These are phyloP conservation scores for Trametes elegans DNA, from an alignment of 768 basidiomycete genomes.

Conservation along the genomic window DNA sequence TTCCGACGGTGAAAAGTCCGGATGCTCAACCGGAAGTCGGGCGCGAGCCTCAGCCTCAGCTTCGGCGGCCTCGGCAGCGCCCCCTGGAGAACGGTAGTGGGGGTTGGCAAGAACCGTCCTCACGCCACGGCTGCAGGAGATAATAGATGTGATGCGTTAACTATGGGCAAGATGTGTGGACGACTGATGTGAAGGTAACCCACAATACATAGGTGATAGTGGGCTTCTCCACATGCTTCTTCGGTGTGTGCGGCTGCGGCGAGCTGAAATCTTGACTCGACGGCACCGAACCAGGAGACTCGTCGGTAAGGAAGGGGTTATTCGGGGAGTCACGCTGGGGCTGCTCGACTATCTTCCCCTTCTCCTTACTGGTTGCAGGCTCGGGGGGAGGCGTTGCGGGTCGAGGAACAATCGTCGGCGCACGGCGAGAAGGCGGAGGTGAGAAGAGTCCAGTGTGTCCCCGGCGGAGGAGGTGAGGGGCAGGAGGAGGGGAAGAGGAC, in stretches of 20 bases:
- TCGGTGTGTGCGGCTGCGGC: constrained; percentile 38
- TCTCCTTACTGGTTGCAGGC: constrained; percentile 38
- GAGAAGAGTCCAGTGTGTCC: constrained; percentile 45
- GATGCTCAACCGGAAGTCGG: constrained; percentile 56
- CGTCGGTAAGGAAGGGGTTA: constrained; percentile 62
- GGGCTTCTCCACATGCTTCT: constrained; percentile 49
- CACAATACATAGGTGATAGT: constrained; percentile 75
- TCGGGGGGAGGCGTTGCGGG: constrained; percentile 23
- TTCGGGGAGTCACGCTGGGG: constrained; percentile 62
- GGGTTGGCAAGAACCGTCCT: constrained; percentile 64
- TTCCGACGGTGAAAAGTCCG: constrained; percentile 60
- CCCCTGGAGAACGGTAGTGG: constrained; percentile 43
- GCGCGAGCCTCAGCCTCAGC: constrained; percentile 48
- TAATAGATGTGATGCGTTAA: constrained; percentile 1
- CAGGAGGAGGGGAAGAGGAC: constrained; percentile 28
- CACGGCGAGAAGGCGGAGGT: constrained; percentile 64
- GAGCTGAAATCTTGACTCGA: constrained; percentile 27
- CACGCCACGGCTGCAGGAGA: constrained; percentile 56
- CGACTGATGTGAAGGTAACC: constrained; percentile 29
- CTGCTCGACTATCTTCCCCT: constrained; percentile 27
- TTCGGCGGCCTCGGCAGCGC: constrained; percentile 36
- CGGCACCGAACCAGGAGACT: constrained; percentile 31
- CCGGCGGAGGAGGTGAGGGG: constrained; percentile 24
- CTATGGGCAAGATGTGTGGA: background rate
- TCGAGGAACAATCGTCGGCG: constrained; percentile 26